Conservation (phyloP, 225 moss, liverwort and hornwort species). For the Pseudoscleropodium purum region DNA sequence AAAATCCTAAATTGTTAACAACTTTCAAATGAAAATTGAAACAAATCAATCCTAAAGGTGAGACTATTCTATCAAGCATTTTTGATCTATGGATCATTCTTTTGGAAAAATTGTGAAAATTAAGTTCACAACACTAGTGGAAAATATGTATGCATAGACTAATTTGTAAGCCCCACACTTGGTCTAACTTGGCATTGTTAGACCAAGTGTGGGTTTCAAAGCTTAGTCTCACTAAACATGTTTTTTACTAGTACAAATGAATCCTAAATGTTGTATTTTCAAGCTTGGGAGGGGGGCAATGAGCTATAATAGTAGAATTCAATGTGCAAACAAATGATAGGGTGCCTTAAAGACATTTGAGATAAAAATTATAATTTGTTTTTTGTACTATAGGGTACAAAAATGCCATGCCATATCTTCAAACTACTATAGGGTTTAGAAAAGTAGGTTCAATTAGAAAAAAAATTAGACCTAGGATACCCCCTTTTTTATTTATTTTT, state of each 20-base stretch:
- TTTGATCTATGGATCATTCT: accelerated
- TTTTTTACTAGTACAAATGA: background rate
- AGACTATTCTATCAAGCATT: background rate
- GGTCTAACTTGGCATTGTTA: background rate
- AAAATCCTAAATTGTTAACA: background rate
- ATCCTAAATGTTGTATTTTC: background rate
- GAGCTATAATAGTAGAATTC: too few relatives aligned
- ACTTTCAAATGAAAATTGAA: background rate
- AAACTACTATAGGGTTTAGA: too few relatives aligned
- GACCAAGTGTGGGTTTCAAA: background rate
- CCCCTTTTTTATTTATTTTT: too few relatives aligned
- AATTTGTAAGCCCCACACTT: background rate
- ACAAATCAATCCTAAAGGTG: background rate
- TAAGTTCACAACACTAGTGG: background rate
- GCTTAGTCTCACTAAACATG: accelerated
- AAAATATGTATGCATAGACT: background rate
- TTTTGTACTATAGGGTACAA: too few relatives aligned
- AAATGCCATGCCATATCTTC: too few relatives aligned
- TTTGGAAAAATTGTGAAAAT: background rate
- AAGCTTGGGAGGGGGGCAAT: too few relatives aligned
- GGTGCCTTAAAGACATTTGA: too few relatives aligned
- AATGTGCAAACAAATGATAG: too few relatives aligned
- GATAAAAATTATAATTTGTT: too few relatives aligned
- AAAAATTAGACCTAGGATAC: too few relatives aligned
- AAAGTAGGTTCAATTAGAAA: too few relatives aligned